Conservation (phyloP, 75 land plant genomes). For the Adiantum capillusveneris region DNA sequence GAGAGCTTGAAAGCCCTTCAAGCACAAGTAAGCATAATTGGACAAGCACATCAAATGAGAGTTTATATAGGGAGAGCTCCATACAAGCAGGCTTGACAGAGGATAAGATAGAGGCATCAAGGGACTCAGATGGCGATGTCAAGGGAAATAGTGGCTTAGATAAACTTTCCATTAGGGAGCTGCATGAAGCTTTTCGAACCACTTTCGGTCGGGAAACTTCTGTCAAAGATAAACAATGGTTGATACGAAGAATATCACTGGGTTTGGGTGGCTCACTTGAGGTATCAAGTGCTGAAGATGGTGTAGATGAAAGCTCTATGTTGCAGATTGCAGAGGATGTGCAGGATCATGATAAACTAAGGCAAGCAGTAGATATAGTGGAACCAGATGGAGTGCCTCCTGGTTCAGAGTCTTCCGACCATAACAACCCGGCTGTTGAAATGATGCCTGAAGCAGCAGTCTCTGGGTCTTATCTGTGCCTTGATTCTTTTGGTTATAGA, state of each 20-base stretch:
- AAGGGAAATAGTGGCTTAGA: constrained; percentile 52
- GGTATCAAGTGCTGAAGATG: constrained; percentile 16
- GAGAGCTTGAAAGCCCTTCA: constrained; percentile 10
- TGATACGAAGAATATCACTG: constrained; percentile 79
- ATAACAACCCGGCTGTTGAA: no score
- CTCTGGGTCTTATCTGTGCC: no score
- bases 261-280: constrained; percentile 57
- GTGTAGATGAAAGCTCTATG: no score
- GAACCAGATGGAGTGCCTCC: no score
- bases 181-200: constrained; percentile 67
- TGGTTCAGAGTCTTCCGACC: no score
- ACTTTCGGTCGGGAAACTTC: constrained; percentile 92
- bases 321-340: no score
- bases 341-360: no score
- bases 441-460: no score
- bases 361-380: no score
- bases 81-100: not conserved
- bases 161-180: constrained; percentile 66
- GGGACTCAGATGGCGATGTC: not conserved
- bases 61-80: constrained; percentile 10
- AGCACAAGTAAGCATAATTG: constrained; percentile 1
- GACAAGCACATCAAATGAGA: constrained; percentile 12
- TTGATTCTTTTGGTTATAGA: no score
- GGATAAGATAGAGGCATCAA: constrained; percentile 9
- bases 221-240: constrained; percentile 94